Percentiles rank a stretch among this genome's conserved stretches.
Evolutionary conservation across 495 filamentous ascomycete species (phyloP).

Genomic region (Ascobolus immersus): DNA sequence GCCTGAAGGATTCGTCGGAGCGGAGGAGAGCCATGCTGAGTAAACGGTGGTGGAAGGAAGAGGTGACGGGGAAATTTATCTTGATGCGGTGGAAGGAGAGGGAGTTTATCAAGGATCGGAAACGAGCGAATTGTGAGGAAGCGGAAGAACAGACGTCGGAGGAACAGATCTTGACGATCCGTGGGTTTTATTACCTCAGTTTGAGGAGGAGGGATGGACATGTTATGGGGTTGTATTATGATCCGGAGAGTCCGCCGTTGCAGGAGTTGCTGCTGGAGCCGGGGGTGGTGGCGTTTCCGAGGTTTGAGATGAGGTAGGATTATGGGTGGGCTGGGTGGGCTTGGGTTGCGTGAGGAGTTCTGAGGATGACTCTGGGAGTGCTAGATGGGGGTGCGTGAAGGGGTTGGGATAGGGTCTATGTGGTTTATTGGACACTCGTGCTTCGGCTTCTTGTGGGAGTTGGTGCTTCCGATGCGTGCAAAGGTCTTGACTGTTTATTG

Average conservation of each 20-base stretch:
- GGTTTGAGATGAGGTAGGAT: slow-evolving; percentile 21
- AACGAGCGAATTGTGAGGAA: too few relatives aligned
- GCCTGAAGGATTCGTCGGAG: slow-evolving; percentile 8
- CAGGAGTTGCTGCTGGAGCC: slow-evolving; percentile 38
- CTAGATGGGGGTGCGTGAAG: too few relatives aligned
- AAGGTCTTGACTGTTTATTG: too few relatives aligned
- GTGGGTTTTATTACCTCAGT: slow-evolving; percentile 51
- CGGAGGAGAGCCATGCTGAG: slow-evolving; percentile 14
- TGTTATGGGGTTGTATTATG: slow-evolving; percentile 48
- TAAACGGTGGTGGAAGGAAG: slow-evolving; percentile 23
- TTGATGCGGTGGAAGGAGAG: slow-evolving; percentile 47
- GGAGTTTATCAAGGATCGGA: slow-evolving; percentile 1
- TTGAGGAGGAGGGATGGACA: slow-evolving; percentile 32
- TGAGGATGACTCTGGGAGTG: too few relatives aligned
- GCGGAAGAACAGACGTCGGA: too few relatives aligned
- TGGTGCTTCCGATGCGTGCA: too few relatives aligned
- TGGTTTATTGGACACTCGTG: too few relatives aligned
- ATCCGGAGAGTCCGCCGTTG: slow-evolving; percentile 44
- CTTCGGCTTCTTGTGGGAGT: too few relatives aligned
- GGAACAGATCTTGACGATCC: slow-evolving; percentile 33
- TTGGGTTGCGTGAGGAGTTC: too few relatives aligned
- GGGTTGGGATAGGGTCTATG: too few relatives aligned
- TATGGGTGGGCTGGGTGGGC: too few relatives aligned
- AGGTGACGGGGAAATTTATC: slow-evolving; percentile 27
- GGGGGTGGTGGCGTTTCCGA: slow-evolving; percentile 20